phyloP scores from a whole-genome alignment of 768 basidiomycete genomes.

The Termitomyces sp. region DNA sequence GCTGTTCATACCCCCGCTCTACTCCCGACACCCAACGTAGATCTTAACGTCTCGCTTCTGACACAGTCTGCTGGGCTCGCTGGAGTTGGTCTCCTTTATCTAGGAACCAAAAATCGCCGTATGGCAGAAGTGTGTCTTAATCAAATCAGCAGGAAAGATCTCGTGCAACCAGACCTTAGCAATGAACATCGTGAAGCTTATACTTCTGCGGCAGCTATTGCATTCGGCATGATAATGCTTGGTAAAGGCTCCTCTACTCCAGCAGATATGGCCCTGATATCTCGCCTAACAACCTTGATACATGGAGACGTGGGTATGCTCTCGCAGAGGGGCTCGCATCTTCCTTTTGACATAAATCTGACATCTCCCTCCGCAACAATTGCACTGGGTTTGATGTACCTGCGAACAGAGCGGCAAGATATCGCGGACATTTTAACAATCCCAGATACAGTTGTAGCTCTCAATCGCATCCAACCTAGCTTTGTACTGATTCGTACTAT shows the following conservation, averaged over 20 bases:
- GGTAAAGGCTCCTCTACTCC: slow-evolving; percentile 77
- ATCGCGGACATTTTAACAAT: slow-evolving; percentile 82
- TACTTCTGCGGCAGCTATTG: slow-evolving; percentile 80
- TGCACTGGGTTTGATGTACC: slow-evolving; percentile 89
- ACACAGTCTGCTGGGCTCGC: slow-evolving; percentile 86
- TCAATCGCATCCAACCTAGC: slow-evolving; percentile 85
- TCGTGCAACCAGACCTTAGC: slow-evolving; percentile 77
- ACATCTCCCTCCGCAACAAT: slow-evolving; percentile 91
- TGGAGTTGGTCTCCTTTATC: slow-evolving; percentile 84
- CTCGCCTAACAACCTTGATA: slow-evolving; percentile 66
- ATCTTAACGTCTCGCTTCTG: slow-evolving; percentile 85
- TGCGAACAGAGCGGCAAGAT: slow-evolving; percentile 78
- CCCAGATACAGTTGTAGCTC: slow-evolving; percentile 70
- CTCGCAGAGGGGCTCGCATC: slow-evolving; percentile 26
- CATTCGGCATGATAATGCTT: slow-evolving; percentile 96
- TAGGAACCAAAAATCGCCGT: slow-evolving; percentile 79
- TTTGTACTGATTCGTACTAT: slow-evolving; percentile 81
- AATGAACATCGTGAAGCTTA: slow-evolving; percentile 92
- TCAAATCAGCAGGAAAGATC: slow-evolving; percentile 74
- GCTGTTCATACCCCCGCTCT: slow-evolving; percentile 92
- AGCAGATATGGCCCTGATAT: slow-evolving; percentile 66
- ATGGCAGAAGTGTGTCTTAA: slow-evolving; percentile 91
- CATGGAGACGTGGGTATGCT: slow-evolving; percentile 59
- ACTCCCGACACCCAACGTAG: slow-evolving; percentile 79
- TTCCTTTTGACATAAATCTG: slow-evolving; percentile 76